These are phyloP conservation scores for Halteria grandinella DNA, from an alignment of 73 alveolate genomes.

Conservation along the genomic window DNA sequence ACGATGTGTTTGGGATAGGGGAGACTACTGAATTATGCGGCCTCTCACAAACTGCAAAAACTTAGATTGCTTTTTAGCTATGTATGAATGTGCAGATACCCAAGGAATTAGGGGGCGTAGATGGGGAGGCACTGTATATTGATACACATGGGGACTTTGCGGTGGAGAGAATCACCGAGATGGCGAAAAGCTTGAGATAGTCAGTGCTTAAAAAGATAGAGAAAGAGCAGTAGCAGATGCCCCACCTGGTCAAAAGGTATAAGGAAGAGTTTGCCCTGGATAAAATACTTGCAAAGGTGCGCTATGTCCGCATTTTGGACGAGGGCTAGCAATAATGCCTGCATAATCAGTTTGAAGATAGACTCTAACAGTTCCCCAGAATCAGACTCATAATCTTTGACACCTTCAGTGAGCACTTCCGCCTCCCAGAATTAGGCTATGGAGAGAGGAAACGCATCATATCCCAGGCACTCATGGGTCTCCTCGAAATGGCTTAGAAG, in stretches of 20 bases:
- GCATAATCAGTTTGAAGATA: constrained; percentile 37
- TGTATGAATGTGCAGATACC: constrained; percentile 66
- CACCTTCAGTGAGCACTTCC: constrained; percentile 49
- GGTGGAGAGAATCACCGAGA: constrained; percentile 52
- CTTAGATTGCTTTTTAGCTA: constrained; percentile 55
- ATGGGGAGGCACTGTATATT: constrained; percentile 65
- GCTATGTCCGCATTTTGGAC: constrained; percentile 46
- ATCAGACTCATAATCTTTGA: constrained; percentile 49
- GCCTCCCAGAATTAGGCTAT: constrained; percentile 43
- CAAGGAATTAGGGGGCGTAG: constrained; percentile 57
- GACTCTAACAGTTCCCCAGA: not conserved
- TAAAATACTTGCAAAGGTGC: constrained; percentile 33
- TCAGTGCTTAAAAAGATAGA: constrained; percentile 37
- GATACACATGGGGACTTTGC: constrained; percentile 71
- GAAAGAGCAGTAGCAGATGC: constrained; percentile 2
- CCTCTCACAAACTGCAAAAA: constrained; percentile 34
- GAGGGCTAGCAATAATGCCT: constrained; percentile 35
- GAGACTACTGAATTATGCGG: constrained; percentile 68
- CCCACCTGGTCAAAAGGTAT: constrained; percentile 30
- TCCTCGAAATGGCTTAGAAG: constrained; percentile 26
- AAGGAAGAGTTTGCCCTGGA: constrained; percentile 51
- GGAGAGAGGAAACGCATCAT: constrained; percentile 28
- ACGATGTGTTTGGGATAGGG: constrained; percentile 67
- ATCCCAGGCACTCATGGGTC: constrained; percentile 37
- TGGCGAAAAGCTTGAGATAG: constrained; percentile 49